A percentile compares a stretch with the other conserved stretches of the same genome.
Evolutionary conservation across 116 monocot genomes (phyloP).

Genomic region (Cymodocea nodosa): DNA sequence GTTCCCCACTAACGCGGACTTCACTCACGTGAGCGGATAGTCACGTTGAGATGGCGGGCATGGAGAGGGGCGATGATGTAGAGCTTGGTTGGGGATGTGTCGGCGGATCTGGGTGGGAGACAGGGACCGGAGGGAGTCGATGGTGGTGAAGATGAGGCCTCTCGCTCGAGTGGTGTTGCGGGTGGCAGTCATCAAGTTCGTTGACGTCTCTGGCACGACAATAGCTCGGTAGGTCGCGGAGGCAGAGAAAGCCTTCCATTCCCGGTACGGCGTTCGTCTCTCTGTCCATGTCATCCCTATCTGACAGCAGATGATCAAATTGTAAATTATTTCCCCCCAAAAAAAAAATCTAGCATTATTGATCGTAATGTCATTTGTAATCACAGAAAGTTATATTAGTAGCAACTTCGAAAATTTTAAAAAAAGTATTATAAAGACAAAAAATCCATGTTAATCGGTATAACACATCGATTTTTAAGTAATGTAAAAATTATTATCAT

Average conservation of each 20-base stretch:
- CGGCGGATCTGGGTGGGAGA: conserved; percentile 1
- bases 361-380: no score
- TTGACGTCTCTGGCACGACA: conserved; percentile 2
- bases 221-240: conserved; percentile 6
- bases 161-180: not conserved
- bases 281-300: not conserved
- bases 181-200: not conserved
- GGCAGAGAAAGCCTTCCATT: conserved; percentile 8
- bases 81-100: not conserved
- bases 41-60: no score
- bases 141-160: conserved; percentile 8
- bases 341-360: no score
- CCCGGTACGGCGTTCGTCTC: not conserved
- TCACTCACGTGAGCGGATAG: no score
- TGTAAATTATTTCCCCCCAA: no score
- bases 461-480: no score
- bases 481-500: no score
- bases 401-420: no score
- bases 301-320: conserved; percentile 1
- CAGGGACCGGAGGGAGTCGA: not conserved
- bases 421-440: no score
- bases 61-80: conserved; percentile 11
- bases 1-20: no score
- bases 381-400: no score
- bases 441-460: no score